Conservation (phyloP, 1,284 basidiomycete species). For the Heterobasidion parviporum region DNA sequence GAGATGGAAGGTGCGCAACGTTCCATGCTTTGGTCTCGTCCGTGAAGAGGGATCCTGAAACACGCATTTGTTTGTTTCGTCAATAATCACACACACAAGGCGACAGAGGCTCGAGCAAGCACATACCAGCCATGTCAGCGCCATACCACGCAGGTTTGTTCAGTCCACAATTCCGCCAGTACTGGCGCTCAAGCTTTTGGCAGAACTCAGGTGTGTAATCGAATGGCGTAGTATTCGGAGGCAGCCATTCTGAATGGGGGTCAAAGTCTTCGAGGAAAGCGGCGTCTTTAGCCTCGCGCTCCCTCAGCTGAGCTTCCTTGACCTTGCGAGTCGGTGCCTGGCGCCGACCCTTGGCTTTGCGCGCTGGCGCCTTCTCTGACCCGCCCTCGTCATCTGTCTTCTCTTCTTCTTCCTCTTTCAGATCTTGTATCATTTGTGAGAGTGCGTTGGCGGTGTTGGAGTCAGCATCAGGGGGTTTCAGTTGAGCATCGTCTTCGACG, state of each 20-base stretch:
- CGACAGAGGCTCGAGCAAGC: not conserved
- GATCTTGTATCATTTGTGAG: not conserved
- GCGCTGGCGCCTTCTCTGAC: slow-evolving; percentile 21
- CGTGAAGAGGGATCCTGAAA: slow-evolving; percentile 76
- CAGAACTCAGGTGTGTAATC: slow-evolving; percentile 88
- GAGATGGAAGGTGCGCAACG: slow-evolving; percentile 83
- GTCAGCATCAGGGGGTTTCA: not conserved
- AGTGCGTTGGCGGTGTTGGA: slow-evolving; percentile 3
- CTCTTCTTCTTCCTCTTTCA: slow-evolving; percentile 26
- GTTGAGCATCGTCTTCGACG: not conserved
- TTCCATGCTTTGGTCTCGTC: slow-evolving; percentile 85
- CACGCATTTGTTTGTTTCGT: not conserved
- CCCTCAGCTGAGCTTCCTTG: slow-evolving; percentile 45
- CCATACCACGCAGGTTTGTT: slow-evolving; percentile 94
- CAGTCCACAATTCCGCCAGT: slow-evolving; percentile 87
- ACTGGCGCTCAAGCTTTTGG: slow-evolving; percentile 80
- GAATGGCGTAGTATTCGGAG: slow-evolving; percentile 52
- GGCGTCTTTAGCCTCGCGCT: slow-evolving; percentile 45
- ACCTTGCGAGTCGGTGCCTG: slow-evolving; percentile 36
- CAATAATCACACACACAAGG: not conserved
- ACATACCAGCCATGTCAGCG: slow-evolving; percentile 82
- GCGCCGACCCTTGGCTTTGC: slow-evolving; percentile 36
- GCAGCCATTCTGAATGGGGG: slow-evolving; percentile 70
- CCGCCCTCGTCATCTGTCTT: slow-evolving; percentile 25
- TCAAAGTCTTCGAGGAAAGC: slow-evolving; percentile 67